phyloP scores from a whole-genome alignment of 768 basidiomycete genomes.

The Tulasnella sp. region DNA sequence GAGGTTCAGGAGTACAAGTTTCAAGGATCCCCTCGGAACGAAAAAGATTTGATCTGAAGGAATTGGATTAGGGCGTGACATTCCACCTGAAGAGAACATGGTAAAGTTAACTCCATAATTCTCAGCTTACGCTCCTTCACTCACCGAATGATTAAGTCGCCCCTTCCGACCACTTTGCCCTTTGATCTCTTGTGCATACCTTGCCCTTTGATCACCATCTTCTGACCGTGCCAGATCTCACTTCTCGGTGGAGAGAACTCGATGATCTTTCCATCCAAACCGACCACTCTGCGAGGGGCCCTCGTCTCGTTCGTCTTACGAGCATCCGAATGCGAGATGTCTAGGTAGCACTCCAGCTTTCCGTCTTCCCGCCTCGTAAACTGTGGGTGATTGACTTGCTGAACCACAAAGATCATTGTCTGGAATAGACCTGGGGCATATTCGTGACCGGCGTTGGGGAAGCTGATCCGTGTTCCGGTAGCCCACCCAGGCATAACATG shows the following conservation, averaged over 20 bases:
- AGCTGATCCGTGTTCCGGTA: slow-evolving; percentile 56
- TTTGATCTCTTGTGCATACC: slow-evolving; percentile 65
- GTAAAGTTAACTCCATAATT: background rate
- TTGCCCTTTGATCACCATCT: slow-evolving; percentile 53
- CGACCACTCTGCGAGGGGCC: slow-evolving; percentile 44
- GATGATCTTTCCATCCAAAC: slow-evolving; percentile 56
- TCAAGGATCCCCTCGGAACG: no score
- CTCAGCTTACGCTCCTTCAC: slow-evolving; percentile 32
- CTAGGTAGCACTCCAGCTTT: slow-evolving; percentile 54
- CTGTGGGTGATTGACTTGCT: slow-evolving; percentile 54
- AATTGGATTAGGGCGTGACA: slow-evolving; percentile 29
- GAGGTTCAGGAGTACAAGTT: no score
- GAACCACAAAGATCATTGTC: slow-evolving; percentile 63
- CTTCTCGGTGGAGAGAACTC: slow-evolving; percentile 44
- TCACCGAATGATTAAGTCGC: slow-evolving; percentile 64
- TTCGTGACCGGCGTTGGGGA: slow-evolving; percentile 60
- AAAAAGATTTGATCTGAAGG: slow-evolving; percentile 27
- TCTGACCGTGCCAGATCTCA: slow-evolving; percentile 46
- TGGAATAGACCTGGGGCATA: slow-evolving; percentile 54
- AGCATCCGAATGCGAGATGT: slow-evolving; percentile 54
- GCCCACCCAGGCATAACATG: slow-evolving; percentile 61
- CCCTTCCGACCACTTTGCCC: slow-evolving; percentile 52
- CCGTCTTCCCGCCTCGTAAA: slow-evolving; percentile 53
- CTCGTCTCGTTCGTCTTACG: slow-evolving; percentile 38
- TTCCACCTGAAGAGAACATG: slow-evolving; percentile 27